Evolutionary conservation across 2,329 filamentous ascomycete genomes (phyloP), one percentile per base, ranked within the genome.

Genomic region (Calonectria henricotiae): DNA sequence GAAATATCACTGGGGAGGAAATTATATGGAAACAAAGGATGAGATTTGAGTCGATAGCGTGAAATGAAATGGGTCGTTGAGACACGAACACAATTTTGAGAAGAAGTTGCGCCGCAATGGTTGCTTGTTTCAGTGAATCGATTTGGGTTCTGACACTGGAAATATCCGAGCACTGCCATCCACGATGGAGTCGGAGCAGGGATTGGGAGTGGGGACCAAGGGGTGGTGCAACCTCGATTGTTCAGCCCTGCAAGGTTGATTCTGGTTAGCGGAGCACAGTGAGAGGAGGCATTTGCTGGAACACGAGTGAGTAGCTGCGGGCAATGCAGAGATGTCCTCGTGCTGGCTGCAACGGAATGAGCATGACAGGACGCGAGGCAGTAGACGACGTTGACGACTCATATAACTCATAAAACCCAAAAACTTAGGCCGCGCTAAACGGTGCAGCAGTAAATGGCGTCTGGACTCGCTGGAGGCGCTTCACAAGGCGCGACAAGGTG

Each of bases 191-290:
- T 35, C 47, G 49, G 43, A 20, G 46, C 67, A 65, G 62, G 67
- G 62, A 35, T 69, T 20, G 7, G 2, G 1, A 27, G 25, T 46
- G 55, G 55, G 62, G 47, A 47, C n/a, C 20, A 60, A 25, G 43
- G 41, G 54, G 46, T 62, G 32, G 44, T 65, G 67, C 47, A 62
- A 65, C 67, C 27, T 61, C 44, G 23, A 37, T 58, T 63, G 55
- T 54, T 67, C 65, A 70, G 68, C 68, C 68, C 61, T 69, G 67
- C 41, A 63, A 47, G 46, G 30, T 46, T 49, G 55, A 43, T 63
- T 51, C 43, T 23, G 35, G 44, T 37, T 35, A 23, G 17, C 20
- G 30, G 46, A 51, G 32, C 23, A 30, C 23, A 11, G 27, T 43
- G 62, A 55, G 47, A 47, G 55, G 55, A 30, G 39, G 15, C 23